Conservation (phyloP, 2,329 filamentous ascomycete species). For the Chalara sp. region DNA sequence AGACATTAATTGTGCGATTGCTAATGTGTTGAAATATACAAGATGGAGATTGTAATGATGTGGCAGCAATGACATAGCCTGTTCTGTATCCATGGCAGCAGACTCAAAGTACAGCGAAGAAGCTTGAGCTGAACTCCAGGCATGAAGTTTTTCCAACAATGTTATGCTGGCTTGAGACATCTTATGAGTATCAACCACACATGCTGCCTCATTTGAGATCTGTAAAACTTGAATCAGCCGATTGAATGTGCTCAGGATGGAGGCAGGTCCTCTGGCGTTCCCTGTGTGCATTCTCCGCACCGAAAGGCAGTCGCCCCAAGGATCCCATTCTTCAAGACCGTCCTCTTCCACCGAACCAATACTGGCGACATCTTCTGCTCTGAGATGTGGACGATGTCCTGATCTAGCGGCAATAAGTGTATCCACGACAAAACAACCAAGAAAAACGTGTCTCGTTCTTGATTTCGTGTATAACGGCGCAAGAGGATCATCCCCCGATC, state of each 20-base stretch:
- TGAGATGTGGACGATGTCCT: conserved; percentile 42
- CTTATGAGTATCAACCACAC: conserved; percentile 8
- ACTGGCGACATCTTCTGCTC: conserved; percentile 38
- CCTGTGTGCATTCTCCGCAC: conserved; percentile 23
- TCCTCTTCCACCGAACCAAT: conserved; percentile 51
- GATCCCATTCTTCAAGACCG: conserved; percentile 67
- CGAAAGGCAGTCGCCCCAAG: conserved; percentile 52
- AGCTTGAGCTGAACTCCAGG: conserved; percentile 20
- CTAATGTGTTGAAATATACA: conserved; percentile 23
- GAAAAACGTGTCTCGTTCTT: conserved; percentile 36
- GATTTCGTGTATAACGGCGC: conserved; percentile 19
- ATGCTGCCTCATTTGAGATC: conserved; percentile 23
- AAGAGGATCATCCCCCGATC: conserved; percentile 17
- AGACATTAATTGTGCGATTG: conserved; percentile 19
- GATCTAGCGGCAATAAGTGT: conserved; percentile 47
- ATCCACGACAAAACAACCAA: conserved; percentile 58
- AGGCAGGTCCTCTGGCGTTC: conserved; percentile 22
- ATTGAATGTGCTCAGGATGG: conserved; percentile 28
- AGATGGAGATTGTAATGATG: conserved; percentile 26
- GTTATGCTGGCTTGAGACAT: conserved; percentile 13
- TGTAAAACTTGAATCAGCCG: conserved; percentile 25
- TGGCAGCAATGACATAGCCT: conserved; percentile 19
- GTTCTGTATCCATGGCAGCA: conserved; percentile 11
- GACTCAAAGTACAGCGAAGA: conserved; percentile 18
- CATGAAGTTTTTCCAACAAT: conserved; percentile 19